Percentiles rank a stretch among this genome's conserved stretches.
phyloP scores from a whole-genome alignment of 2,329 filamentous ascomycete genomes.

The Neonectria faginata region DNA sequence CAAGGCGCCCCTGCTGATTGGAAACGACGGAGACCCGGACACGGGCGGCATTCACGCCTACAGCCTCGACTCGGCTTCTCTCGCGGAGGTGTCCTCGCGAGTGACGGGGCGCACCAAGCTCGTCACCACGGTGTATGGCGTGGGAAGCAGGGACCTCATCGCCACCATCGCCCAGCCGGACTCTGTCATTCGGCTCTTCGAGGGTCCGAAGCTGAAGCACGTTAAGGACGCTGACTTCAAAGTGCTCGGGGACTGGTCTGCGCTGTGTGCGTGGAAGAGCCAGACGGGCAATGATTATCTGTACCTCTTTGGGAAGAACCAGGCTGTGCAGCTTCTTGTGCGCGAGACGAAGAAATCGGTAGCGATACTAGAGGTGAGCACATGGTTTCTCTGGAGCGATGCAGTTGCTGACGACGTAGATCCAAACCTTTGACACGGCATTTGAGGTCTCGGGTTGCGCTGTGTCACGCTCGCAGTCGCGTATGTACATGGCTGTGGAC shows the following conservation, averaged over 20 bases:
- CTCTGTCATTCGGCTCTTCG: slow-evolving; percentile 56
- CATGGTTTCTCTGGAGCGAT: fast-evolving
- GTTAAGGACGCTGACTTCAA: slow-evolving; percentile 49
- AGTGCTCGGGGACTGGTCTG: slow-evolving; percentile 60
- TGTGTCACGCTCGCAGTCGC: slow-evolving; percentile 50
- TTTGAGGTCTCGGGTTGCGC: slow-evolving; percentile 59
- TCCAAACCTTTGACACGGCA: slow-evolving; percentile 57
- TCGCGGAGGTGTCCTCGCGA: slow-evolving; percentile 49
- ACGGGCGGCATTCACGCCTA: slow-evolving; percentile 58
- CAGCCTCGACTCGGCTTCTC: slow-evolving; percentile 46
- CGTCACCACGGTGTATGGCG: slow-evolving; percentile 53
- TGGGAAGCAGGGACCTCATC: slow-evolving; percentile 52
- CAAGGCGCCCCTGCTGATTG: slow-evolving; percentile 53
- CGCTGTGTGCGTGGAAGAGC: slow-evolving; percentile 59
- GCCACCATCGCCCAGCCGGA: slow-evolving; percentile 58
- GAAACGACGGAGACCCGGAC: slow-evolving; percentile 58
- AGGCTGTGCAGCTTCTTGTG: slow-evolving; percentile 54
- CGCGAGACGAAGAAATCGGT: slow-evolving; percentile 43
- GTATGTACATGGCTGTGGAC: slow-evolving; percentile 56
- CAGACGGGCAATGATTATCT: slow-evolving; percentile 56
- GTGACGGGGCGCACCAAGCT: slow-evolving; percentile 60
- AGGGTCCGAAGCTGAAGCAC: slow-evolving; percentile 48
- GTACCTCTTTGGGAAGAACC: slow-evolving; percentile 59
- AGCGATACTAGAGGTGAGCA: slow-evolving; percentile 53
- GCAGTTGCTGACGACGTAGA: slow-evolving; percentile 37